These are phyloP conservation scores for Leccinum variicolor DNA, from an alignment of 768 basidiomycete species.

Conservation along the genomic window DNA sequence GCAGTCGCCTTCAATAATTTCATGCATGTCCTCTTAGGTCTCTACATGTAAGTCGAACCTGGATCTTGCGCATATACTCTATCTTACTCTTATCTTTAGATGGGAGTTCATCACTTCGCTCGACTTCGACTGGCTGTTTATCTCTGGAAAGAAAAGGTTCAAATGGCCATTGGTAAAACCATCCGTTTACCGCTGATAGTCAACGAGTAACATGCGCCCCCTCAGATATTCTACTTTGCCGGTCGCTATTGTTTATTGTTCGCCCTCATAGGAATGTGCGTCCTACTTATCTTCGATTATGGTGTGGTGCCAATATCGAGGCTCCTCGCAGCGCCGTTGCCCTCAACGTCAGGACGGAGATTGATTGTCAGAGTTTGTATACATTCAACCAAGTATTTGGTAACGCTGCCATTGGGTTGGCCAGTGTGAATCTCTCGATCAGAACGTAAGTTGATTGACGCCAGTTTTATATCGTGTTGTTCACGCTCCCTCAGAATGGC, in stretches of 20 bases:
- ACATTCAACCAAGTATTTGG: constrained; percentile 67
- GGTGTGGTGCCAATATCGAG: neutral
- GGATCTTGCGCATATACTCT: constrained; percentile 5
- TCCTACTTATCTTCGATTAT: constrained; percentile 1
- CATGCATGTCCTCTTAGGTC: constrained; percentile 56
- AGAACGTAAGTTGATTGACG: constrained; percentile 48
- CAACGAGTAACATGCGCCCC: neutral
- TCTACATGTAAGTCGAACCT: constrained; percentile 51
- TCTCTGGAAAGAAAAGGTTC: constrained; percentile 55
- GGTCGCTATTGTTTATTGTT: constrained; percentile 65
- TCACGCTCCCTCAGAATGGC: constrained; percentile 49
- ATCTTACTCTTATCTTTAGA: constrained; percentile 30
- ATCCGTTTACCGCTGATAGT: neutral
- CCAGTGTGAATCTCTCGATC: constrained; percentile 67
- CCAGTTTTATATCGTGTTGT: neutral
- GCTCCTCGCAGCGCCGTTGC: constrained; percentile 44
- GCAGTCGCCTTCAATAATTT: constrained; percentile 43
- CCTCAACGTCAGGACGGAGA: constrained; percentile 54
- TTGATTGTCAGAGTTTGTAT: constrained; percentile 66
- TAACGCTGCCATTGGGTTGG: constrained; percentile 64
- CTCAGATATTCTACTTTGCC: constrained; percentile 64
- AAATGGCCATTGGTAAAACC: constrained; percentile 61
- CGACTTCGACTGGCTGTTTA: constrained; percentile 61
- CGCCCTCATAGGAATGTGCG: constrained; percentile 69
- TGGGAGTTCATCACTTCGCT: constrained; percentile 68